Percentiles rank a stretch among this genome's conserved stretches.
phyloP scores from a whole-genome alignment of 805 yeast species.

The Candida nitratophila region DNA sequence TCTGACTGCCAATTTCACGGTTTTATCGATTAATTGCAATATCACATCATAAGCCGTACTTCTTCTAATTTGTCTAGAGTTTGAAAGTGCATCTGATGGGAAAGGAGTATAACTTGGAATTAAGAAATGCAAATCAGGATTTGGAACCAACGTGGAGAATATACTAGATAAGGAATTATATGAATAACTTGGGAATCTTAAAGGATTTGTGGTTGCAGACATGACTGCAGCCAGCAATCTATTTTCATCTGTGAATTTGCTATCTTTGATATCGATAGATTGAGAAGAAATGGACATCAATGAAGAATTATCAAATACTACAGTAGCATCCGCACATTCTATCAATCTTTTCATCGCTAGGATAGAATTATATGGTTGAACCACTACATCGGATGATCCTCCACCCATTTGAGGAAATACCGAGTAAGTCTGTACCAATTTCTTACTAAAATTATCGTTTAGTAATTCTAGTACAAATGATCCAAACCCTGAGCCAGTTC shows the following conservation, averaged over 20 bases:
- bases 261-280: conserved; percentile 47
- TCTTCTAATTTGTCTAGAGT: conserved; percentile 53
- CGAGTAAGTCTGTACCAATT: conserved; percentile 75
- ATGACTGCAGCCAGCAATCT: conserved; percentile 79
- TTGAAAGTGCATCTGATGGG: conserved; percentile 57
- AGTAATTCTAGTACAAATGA: conserved; percentile 71
- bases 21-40: conserved; percentile 72
- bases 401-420: conserved; percentile 72
- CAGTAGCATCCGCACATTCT: conserved; percentile 76
- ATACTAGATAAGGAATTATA: conserved; percentile 81
- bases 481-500: conserved; percentile 97
- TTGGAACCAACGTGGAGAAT: conserved; percentile 75
- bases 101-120: conserved; percentile 74
- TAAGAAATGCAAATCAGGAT: conserved; percentile 74
- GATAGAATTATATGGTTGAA: conserved; percentile 91
- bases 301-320: conserved; percentile 91
- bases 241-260: conserved; percentile 74
- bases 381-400: conserved; percentile 92
- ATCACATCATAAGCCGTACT: conserved; percentile 81
- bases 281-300: conserved; percentile 63
- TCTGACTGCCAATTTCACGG: conserved; percentile 56
- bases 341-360: conserved; percentile 75
- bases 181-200: conserved; percentile 88
- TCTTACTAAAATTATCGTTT: conserved; percentile 77
- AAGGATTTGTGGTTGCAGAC: conserved; percentile 78